Evolutionary conservation across 768 basidiomycete species (phyloP).

Genomic region (Lyophyllum semitale): DNA sequence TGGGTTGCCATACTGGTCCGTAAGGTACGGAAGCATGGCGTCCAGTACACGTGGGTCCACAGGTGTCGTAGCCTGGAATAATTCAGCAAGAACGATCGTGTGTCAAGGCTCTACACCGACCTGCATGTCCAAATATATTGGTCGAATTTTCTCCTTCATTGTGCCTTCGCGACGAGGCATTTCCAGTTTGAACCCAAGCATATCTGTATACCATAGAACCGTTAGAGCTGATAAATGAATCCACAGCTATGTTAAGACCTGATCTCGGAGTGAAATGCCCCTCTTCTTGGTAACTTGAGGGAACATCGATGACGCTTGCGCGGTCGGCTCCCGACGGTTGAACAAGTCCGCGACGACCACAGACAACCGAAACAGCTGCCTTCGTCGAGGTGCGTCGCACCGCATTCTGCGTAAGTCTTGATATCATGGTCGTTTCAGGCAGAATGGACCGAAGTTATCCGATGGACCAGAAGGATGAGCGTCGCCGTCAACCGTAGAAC

Average conservation of each 20-base stretch:
- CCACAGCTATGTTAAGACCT: constrained; percentile 42
- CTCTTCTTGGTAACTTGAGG: constrained; percentile 71
- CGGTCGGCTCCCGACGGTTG: constrained; percentile 83
- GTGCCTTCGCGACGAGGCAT: constrained; percentile 59
- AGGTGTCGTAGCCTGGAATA: constrained; percentile 87
- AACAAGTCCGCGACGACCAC: constrained; percentile 61
- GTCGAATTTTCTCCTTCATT: constrained; percentile 64
- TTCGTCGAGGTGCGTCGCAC: constrained; percentile 35
- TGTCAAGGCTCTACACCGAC: constrained; percentile 37
- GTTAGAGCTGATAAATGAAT: not conserved
- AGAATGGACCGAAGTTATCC: constrained; percentile 16
- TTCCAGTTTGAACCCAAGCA: constrained; percentile 87
- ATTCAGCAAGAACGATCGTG: constrained; percentile 8
- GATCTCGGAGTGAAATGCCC: constrained; percentile 68
- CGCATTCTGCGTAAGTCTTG: constrained; percentile 49
- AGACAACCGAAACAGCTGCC: constrained; percentile 25
- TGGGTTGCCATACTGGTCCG: constrained; percentile 96
- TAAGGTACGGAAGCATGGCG: constrained; percentile 93
- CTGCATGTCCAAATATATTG: constrained; percentile 99
- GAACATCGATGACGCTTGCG: constrained; percentile 81
- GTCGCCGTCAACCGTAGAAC: too few species aligned
- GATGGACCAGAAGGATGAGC: constrained; percentile 6
- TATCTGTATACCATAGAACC: constrained; percentile 50
- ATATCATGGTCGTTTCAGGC: constrained; percentile 48
- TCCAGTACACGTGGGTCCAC: constrained; percentile 96